phyloP scores from a whole-genome alignment of 148 eudicot species.

The Vaccinium macrocarpon region DNA sequence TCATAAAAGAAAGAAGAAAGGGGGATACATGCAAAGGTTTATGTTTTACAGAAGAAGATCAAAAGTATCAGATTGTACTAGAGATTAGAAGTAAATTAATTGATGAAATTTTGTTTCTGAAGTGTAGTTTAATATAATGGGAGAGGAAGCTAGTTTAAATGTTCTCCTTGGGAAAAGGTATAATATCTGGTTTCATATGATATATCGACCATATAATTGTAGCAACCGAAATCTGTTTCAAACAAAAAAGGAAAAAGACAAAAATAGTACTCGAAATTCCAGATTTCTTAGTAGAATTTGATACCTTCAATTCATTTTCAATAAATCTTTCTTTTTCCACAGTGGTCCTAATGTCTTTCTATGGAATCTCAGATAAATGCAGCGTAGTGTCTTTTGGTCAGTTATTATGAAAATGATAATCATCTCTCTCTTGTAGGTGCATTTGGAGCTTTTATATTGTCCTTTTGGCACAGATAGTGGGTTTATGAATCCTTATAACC shows the following conservation, averaged over 20 bases:
- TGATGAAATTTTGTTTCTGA: neutral
- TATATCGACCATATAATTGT: neutral
- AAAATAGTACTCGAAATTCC: neutral
- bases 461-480: slow-evolving; percentile 63
- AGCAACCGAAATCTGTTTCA: neutral
- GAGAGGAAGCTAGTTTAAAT: neutral
- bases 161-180: neutral
- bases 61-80: neutral
- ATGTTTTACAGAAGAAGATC: neutral
- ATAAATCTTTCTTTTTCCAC: neutral
- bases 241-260: neutral
- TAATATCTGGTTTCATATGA: neutral
- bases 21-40: neutral
- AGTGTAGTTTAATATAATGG: neutral
- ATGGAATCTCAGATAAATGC: neutral
- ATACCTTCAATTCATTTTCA: neutral
- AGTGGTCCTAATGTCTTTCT: neutral
- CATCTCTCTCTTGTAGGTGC: slow-evolving; percentile 46
- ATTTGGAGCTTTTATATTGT: slow-evolving; percentile 75
- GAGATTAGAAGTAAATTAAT: neutral
- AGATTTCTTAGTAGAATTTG: neutral
- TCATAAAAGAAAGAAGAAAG: neutral
- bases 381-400: neutral
- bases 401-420: neutral
- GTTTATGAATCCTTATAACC: slow-evolving; percentile 43